These are phyloP conservation scores for peach (Prunus persica) DNA, from an alignment of 306 rosid genomes.

Conservation along the genomic window DNA sequence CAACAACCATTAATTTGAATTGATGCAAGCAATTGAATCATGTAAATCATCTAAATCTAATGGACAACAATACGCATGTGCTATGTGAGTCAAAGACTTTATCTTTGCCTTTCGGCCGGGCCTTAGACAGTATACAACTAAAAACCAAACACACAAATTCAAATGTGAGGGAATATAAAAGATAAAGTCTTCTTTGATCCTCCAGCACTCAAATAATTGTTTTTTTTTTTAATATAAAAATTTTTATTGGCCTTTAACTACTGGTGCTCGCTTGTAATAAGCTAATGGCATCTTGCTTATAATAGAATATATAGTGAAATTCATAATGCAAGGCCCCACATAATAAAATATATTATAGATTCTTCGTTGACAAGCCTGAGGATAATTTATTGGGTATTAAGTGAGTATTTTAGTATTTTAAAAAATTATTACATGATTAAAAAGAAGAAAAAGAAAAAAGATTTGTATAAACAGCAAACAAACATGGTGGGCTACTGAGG, in stretches of 20 bases:
- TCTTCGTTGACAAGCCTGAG: neutral
- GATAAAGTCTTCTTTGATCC: neutral
- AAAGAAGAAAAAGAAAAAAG: too few relatives aligned
- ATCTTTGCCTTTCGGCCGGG: conserved; percentile 7
- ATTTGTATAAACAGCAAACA: too few relatives aligned
- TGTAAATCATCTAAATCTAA: neutral
- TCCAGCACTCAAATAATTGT: neutral
- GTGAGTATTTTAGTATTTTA: neutral
- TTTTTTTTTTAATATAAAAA: too few relatives aligned
- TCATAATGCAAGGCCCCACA: neutral
- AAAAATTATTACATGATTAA: neutral
- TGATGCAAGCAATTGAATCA: too few relatives aligned
- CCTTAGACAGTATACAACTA: neutral
- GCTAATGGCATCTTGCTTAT: neutral
- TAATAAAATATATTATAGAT: neutral
- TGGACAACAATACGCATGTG: neutral
- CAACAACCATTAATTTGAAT: neutral
- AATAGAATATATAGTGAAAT: neutral
- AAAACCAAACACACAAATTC: conserved; percentile 3
- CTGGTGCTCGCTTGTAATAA: neutral
- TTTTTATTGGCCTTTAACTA: neutral
- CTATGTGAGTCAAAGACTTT: neutral
- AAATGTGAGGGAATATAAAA: neutral
- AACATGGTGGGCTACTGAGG: too few relatives aligned
- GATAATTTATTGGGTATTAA: neutral